Percentiles rank a stretch among this genome's conserved stretches.
phyloP scores from a whole-genome alignment of 768 basidiomycete species.

The Auricularia heimuer region DNA sequence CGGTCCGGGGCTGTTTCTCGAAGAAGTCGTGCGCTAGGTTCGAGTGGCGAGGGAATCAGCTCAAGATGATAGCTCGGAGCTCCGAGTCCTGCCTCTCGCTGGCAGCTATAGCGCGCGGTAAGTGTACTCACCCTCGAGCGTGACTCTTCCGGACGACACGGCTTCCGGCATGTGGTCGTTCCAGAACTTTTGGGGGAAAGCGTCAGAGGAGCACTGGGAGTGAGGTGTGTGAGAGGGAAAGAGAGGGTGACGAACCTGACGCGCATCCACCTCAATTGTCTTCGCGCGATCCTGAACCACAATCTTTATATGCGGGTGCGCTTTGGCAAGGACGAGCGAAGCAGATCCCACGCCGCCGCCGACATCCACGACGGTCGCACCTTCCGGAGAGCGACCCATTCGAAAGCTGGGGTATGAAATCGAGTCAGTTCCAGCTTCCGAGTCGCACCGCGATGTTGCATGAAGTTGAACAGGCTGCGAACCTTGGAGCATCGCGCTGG shows the following conservation, averaged over 20 bases:
- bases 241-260: background rate
- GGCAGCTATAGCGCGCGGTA: too few species aligned
- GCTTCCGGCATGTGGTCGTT: conserved; percentile 4
- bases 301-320: conserved; percentile 7
- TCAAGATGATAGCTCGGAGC: too few species aligned
- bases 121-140: conserved; percentile 4
- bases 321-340: conserved; percentile 4
- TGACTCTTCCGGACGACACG: conserved; percentile 5
- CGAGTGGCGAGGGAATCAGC: too few species aligned
- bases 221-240: background rate
- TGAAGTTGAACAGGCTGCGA: background rate
- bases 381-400: conserved; percentile 5
- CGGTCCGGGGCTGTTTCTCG: conserved; percentile 37
- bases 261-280: conserved; percentile 9
- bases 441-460: background rate
- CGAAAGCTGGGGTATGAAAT: background rate
- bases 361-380: conserved; percentile 15
- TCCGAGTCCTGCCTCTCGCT: background rate
- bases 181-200: conserved; percentile 3
- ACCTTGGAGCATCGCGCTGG: background rate
- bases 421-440: too few species aligned
- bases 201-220: background rate
- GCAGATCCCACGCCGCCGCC: conserved; percentile 15
- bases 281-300: conserved; percentile 15
- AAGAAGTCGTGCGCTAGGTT: conserved; percentile 65